These are phyloP conservation scores for Pseudocercospora cruenta DNA, from an alignment of 2,329 filamentous ascomycete species.

Conservation along the genomic window DNA sequence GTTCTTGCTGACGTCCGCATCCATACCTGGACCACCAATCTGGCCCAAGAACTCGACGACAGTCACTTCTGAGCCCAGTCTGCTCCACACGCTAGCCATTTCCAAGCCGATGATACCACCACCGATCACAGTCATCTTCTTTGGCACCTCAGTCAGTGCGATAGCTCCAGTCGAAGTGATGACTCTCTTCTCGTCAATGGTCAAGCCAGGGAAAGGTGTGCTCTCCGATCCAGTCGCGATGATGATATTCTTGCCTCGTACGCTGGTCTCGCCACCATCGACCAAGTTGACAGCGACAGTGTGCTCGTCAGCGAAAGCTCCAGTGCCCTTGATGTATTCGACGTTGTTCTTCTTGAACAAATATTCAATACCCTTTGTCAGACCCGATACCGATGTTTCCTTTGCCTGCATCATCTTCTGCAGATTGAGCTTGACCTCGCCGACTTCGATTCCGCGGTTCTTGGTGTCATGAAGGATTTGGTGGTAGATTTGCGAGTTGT, in stretches of 20 bases:
- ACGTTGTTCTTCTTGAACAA: conserved; percentile 99
- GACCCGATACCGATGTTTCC: conserved; percentile 80
- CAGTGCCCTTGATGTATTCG: conserved; percentile 91
- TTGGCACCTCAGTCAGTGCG: conserved; percentile 83
- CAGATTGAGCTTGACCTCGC: conserved; percentile 95
- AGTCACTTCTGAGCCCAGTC: conserved; percentile 90
- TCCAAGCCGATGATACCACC: conserved; percentile 98
- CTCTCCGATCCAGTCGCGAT: conserved; percentile 96
- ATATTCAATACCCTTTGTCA: conserved; percentile 98
- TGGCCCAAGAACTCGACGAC: conserved; percentile 95
- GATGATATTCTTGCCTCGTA: conserved; percentile 94
- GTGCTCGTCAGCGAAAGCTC: conserved; percentile 61
- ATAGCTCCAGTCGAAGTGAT: conserved; percentile 96
- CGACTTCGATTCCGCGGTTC: conserved; percentile 94
- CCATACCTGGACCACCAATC: conserved; percentile 98
- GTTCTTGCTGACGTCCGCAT: conserved; percentile 86
- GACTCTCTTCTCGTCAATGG: conserved; percentile 96
- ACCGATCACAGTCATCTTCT: conserved; percentile 96
- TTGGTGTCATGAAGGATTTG: conserved; percentile 94
- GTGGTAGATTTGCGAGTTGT: conserved; percentile 99
- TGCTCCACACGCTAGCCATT: conserved; percentile 97
- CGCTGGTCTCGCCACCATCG: conserved; percentile 86
- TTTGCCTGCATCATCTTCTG: conserved; percentile 98
- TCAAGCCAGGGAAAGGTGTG: conserved; percentile 92
- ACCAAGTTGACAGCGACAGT: conserved; percentile 87